A percentile compares a stretch with the other conserved stretches of the same genome.
Evolutionary conservation across 371 early-diverging fungal genomes (phyloP).

Genomic region (Lichtheimia hyalospora): DNA sequence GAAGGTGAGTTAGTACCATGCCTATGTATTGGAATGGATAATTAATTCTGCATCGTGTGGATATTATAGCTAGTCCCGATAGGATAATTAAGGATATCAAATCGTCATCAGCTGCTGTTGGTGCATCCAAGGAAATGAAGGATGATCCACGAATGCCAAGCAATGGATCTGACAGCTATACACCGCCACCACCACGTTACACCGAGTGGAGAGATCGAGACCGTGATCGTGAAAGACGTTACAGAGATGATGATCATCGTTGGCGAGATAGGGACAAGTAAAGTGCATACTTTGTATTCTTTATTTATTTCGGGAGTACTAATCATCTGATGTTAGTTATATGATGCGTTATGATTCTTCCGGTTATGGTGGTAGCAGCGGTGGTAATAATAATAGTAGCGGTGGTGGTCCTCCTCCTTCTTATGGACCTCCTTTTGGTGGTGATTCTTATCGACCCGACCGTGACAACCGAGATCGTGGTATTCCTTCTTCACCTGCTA

Average conservation of each 20-base stretch:
- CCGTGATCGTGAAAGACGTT: constrained; percentile 47
- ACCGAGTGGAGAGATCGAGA: constrained; percentile 32
- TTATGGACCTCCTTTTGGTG: constrained; percentile 34
- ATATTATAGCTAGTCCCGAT: constrained; percentile 2
- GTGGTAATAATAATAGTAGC: too few species aligned
- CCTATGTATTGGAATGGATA: too few species aligned
- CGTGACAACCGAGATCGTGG: constrained; percentile 39
- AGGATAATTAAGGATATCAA: constrained; percentile 16
- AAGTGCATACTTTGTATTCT: constrained; percentile 11
- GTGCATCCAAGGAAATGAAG: constrained; percentile 1
- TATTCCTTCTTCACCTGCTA: constrained; percentile 32
- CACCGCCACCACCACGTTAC: constrained; percentile 31
- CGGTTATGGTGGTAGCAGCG: constrained; percentile 26
- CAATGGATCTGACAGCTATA: constrained; percentile 11
- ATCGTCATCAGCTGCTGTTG: not conserved
- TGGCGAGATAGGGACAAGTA: constrained; percentile 45
- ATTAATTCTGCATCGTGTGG: too few species aligned
- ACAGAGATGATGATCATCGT: constrained; percentile 28
- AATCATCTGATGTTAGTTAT: constrained; percentile 19
- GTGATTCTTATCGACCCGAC: constrained; percentile 50
- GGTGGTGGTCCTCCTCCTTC: constrained; percentile 17
- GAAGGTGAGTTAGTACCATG: constrained; percentile 16
- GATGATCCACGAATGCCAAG: constrained; percentile 6
- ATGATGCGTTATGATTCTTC: constrained; percentile 42
- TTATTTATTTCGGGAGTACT: not conserved